These are phyloP conservation scores for Phytophthora rubi DNA, from an alignment of 352 stramenopile species.

Conservation along the genomic window DNA sequence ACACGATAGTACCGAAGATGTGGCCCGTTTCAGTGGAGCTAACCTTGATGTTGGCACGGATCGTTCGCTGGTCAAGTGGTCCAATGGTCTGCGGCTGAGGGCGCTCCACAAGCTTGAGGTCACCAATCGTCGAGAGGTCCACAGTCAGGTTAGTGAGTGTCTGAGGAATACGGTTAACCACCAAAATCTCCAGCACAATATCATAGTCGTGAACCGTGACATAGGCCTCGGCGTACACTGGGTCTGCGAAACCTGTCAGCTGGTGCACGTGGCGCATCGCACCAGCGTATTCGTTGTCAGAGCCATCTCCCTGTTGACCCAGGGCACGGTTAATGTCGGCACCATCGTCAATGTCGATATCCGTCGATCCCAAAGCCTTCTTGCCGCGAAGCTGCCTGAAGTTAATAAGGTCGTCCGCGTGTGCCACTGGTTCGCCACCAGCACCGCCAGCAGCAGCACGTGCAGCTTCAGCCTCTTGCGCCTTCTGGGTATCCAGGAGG, in stretches of 20 bases:
- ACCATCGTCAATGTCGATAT: conserved; percentile 99
- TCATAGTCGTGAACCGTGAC: conserved; percentile 99
- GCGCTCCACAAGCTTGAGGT: conserved; percentile 99
- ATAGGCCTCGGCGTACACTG: conserved; percentile 99
- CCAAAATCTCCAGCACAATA: conserved; percentile 99
- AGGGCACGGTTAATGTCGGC: conserved; percentile 95
- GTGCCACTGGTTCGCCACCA: conserved; percentile 65
- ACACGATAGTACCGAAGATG: conserved; percentile 99
- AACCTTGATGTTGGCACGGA: conserved; percentile 99
- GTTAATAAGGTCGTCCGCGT: conserved; percentile 97
- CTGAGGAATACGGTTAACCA: conserved; percentile 99
- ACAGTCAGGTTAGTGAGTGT: conserved; percentile 99
- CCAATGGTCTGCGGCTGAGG: conserved; percentile 98
- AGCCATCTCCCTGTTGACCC: conserved; percentile 77
- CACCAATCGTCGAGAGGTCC: conserved; percentile 99
- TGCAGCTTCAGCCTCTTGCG: conserved; percentile 63
- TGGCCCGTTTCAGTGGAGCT: conserved; percentile 99
- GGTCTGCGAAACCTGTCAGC: conserved; percentile 99
- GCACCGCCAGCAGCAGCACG: conserved; percentile 43
- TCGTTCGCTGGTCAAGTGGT: conserved; percentile 96
- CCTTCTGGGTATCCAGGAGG: conserved; percentile 80
- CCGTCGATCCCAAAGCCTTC: conserved; percentile 91
- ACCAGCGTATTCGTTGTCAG: conserved; percentile 86
- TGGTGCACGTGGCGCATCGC: conserved; percentile 98
- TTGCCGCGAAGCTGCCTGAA: conserved; percentile 96